Percentiles rank a stretch among this genome's conserved stretches.
phyloP scores from a whole-genome alignment of 106 monocot species.

The Dioscorea zingiberensis region DNA sequence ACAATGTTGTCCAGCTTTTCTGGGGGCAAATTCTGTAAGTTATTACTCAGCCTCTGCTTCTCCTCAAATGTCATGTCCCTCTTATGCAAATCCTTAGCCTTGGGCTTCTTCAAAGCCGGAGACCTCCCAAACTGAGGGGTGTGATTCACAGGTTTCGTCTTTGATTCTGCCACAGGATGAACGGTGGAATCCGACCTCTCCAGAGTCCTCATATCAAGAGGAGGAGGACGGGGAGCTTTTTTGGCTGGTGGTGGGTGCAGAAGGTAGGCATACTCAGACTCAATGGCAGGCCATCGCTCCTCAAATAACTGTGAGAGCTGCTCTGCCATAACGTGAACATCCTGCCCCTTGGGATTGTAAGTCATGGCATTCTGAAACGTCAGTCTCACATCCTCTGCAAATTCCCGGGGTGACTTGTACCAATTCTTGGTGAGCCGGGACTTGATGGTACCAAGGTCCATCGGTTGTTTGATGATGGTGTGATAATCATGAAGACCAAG shows the following conservation, averaged over 20 bases:
- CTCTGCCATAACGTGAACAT: slow-evolving; percentile 81
- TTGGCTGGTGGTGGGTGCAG: slow-evolving; percentile 15
- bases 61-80: slow-evolving; percentile 98
- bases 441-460: slow-evolving; percentile 82
- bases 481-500: slow-evolving; percentile 76
- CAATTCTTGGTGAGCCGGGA: slow-evolving; percentile 38
- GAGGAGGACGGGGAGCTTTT: slow-evolving; percentile 29
- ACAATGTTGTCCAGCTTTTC: slow-evolving; percentile 87
- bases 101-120: slow-evolving; percentile 76
- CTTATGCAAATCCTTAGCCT: slow-evolving; percentile 86
- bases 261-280: slow-evolving; percentile 34
- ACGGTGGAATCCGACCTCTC: slow-evolving; percentile 75
- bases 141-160: slow-evolving; percentile 23
- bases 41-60: slow-evolving; percentile 83
- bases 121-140: slow-evolving; percentile 26
- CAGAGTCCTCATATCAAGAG: slow-evolving; percentile 40
- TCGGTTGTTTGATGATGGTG: slow-evolving; percentile 70
- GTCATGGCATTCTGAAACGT: slow-evolving; percentile 86
- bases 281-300: slow-evolving; percentile 64
- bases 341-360: slow-evolving; percentile 86
- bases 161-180: slow-evolving; percentile 41
- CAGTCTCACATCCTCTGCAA: slow-evolving; percentile 83
- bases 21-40: slow-evolving; percentile 77
- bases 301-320: slow-evolving; percentile 57
- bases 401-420: slow-evolving; percentile 67